Evolutionary conservation across 1,284 basidiomycete genomes (phyloP).

Genomic region (Singerocomus rubriflavus): DNA sequence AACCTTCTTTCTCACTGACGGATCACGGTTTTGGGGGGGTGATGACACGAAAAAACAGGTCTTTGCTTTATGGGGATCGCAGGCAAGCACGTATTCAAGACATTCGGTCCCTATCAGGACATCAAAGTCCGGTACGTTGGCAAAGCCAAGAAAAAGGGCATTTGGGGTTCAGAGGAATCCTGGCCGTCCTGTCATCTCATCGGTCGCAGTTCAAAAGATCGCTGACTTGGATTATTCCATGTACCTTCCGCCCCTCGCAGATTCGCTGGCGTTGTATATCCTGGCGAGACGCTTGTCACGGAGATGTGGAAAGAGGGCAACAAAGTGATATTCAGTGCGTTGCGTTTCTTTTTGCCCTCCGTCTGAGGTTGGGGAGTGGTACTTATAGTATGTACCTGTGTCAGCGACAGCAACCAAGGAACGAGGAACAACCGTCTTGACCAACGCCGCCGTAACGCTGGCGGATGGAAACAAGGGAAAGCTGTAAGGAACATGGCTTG

Average conservation of each 20-base stretch:
- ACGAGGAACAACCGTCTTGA: slow-evolving; percentile 62
- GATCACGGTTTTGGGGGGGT: background rate
- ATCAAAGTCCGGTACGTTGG: slow-evolving; percentile 88
- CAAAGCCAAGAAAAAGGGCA: background rate
- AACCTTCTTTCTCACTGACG: background rate
- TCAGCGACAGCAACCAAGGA: slow-evolving; percentile 80
- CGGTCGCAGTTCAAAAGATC: background rate
- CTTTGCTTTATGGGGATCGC: slow-evolving; percentile 94
- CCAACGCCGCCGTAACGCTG: slow-evolving; percentile 76
- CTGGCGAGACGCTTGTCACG: slow-evolving; percentile 92
- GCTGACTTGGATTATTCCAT: slow-evolving; percentile 4
- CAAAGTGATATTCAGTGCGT: slow-evolving; percentile 89
- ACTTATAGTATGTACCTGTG: slow-evolving; percentile 1
- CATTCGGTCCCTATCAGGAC: slow-evolving; percentile 84
- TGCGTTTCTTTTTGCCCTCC: background rate
- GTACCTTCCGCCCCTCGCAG: slow-evolving; percentile 34
- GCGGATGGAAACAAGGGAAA: slow-evolving; percentile 53
- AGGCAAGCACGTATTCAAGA: slow-evolving; percentile 90
- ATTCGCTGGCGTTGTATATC: slow-evolving; percentile 89
- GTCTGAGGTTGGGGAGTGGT: too few species aligned
- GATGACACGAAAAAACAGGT: slow-evolving; percentile 36
- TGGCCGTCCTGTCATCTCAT: background rate
- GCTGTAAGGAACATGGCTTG: slow-evolving; percentile 40
- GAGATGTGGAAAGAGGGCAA: slow-evolving; percentile 97
- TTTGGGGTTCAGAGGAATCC: background rate